These are phyloP conservation scores for Aspergillus sojae DNA, from an alignment of 2,329 filamentous ascomycete genomes.

Conservation along the genomic window DNA sequence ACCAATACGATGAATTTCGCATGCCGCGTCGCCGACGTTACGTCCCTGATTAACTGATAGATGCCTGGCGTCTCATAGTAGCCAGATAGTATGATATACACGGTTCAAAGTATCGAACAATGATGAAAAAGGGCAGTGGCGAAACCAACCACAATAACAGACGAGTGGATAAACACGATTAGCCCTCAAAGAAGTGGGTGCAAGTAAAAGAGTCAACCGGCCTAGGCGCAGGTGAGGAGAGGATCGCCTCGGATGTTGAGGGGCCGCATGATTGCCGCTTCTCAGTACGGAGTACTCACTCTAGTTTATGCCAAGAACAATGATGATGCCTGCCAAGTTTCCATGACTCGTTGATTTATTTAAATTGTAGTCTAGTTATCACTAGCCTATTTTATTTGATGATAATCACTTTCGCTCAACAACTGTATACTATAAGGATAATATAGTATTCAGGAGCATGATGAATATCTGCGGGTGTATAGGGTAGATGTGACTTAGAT, in stretches of 20 bases:
- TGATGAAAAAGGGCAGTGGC: conserved; percentile 8
- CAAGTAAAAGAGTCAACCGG: conserved; percentile 18
- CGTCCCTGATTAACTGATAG: conserved; percentile 8
- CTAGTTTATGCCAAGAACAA: neutral
- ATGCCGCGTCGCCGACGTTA: conserved; percentile 10
- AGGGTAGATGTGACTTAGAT: neutral
- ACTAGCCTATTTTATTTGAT: neutral
- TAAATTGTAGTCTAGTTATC: neutral
- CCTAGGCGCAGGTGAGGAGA: conserved; percentile 17
- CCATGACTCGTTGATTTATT: neutral
- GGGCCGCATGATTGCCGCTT: conserved; percentile 19
- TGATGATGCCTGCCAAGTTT: neutral
- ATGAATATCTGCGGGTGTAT: neutral
- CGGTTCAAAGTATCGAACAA: conserved; percentile 4
- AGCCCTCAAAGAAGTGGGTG: conserved; percentile 5
- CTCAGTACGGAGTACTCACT: neutral
- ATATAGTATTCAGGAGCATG: neutral
- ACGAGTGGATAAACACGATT: conserved; percentile 8
- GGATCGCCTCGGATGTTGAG: conserved; percentile 29
- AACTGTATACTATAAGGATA: neutral
- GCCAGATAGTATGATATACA: conserved; percentile 6
- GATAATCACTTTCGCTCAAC: neutral
- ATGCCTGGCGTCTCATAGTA: conserved; percentile 12
- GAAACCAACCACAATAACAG: conserved; percentile 3
- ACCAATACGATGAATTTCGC: conserved; percentile 17